phyloP scores from a whole-genome alignment of 208 protist species.

The Strigomonas galati region DNA sequence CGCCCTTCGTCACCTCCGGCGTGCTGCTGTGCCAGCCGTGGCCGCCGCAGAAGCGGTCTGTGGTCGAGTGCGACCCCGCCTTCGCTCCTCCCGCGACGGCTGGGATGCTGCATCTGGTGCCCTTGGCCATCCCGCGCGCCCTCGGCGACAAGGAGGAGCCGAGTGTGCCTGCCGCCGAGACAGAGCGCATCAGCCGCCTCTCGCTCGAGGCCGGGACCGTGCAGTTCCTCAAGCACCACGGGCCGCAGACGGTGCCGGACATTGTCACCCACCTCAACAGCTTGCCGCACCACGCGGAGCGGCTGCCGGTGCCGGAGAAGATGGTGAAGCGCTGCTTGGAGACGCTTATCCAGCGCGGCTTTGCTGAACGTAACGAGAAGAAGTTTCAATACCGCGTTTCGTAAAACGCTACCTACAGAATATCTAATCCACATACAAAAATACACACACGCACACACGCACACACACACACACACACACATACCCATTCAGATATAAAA shows the following conservation, averaged over 20 bases:
- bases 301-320: conserved; percentile 13
- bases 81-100: not conserved
- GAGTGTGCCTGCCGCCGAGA: no score
- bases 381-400: no score
- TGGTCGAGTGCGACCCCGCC: no score
- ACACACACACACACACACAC: no score
- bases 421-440: no score
- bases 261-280: conserved; percentile 18
- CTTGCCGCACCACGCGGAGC: conserved; percentile 6
- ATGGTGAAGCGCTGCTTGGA: conserved; percentile 61
- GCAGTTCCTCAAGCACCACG: conserved; percentile 33
- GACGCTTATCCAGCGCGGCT: conserved; percentile 53
- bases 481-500: no score
- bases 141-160: no score
- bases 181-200: not conserved
- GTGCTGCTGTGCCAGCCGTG: no score
- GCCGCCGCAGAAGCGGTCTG: no score
- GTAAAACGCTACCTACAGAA: no score
- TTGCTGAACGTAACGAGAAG: conserved; percentile 35
- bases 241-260: conserved; percentile 17
- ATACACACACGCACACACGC: no score
- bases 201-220: conserved; percentile 11
- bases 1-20: no score
- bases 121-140: not conserved
- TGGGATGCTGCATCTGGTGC: not conserved